Evolutionary conservation across 805 yeast species (phyloP).

Genomic region (Spathaspora arborariae): DNA sequence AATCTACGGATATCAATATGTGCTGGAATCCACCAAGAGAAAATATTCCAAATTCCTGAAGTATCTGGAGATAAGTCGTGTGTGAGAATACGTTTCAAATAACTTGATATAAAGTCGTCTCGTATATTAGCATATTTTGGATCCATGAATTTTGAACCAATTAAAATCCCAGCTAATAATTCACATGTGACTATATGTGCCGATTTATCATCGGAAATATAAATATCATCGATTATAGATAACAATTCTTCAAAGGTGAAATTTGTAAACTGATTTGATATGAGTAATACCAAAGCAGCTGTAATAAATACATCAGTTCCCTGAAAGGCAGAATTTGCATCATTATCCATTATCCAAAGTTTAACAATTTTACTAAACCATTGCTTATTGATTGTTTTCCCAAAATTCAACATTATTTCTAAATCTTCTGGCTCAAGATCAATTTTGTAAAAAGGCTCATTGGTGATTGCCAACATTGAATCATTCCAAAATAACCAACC

Average conservation of each 20-base stretch:
- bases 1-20: constrained; percentile 67
- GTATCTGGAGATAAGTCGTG: constrained; percentile 72
- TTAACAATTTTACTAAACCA: constrained; percentile 56
- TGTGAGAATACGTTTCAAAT: constrained; percentile 44
- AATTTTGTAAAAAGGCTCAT: constrained; percentile 20
- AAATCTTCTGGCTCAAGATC: constrained; percentile 42
- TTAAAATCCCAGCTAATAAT: constrained; percentile 58
- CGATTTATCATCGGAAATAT: constrained; percentile 65
- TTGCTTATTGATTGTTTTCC: constrained; percentile 43
- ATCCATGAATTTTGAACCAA: constrained; percentile 44
- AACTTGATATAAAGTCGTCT: constrained; percentile 44
- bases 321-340: constrained; percentile 62
- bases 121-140: constrained; percentile 29
- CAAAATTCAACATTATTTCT: constrained; percentile 38
- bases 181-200: constrained; percentile 76
- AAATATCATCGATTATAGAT: constrained; percentile 45
- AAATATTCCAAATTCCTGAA: constrained; percentile 67
- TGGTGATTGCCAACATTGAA: constrained; percentile 43
- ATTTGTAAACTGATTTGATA: constrained; percentile 39
- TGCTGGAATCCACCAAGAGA: constrained; percentile 70
- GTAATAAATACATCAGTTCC: constrained; percentile 60
- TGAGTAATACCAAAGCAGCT: constrained; percentile 45
- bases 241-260: constrained; percentile 51
- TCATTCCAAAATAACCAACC: constrained; percentile 82
- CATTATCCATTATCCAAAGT: constrained; percentile 62